A percentile compares a stretch with the other conserved stretches of the same genome.
phyloP scores from a whole-genome alignment of 2,329 filamentous ascomycete genomes.

The Aaosphaeria arxii region DNA sequence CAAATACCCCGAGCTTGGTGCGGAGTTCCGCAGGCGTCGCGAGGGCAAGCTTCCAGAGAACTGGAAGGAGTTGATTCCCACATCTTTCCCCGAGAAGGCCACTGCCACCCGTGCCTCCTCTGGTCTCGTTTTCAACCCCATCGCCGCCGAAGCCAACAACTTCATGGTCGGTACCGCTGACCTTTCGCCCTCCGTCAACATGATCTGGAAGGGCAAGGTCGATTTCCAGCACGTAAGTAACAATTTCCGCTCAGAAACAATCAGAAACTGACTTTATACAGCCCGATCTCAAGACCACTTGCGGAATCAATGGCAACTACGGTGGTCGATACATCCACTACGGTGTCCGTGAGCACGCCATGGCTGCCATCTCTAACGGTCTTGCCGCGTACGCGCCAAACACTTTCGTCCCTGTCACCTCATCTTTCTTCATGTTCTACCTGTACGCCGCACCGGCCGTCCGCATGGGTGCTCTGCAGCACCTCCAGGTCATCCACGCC shows the following conservation, averaged over 20 bases:
- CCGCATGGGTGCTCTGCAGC: constrained; percentile 59
- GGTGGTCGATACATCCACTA: constrained; percentile 51
- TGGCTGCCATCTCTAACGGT: constrained; percentile 48
- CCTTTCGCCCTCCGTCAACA: constrained; percentile 51
- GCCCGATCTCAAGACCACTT: constrained; percentile 32
- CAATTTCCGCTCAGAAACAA: constrained; percentile 4
- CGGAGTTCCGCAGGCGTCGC: constrained; percentile 48
- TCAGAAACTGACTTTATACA: constrained; percentile 11
- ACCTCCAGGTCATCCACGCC: constrained; percentile 57
- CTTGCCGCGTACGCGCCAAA: constrained; percentile 53
- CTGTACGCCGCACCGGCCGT: constrained; percentile 57
- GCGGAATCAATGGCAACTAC: constrained; percentile 55
- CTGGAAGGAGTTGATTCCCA: constrained; percentile 52
- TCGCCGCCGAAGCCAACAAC: constrained; percentile 78
- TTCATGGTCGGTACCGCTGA: constrained; percentile 76
- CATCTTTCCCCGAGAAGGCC: constrained; percentile 45
- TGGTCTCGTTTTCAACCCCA: constrained; percentile 52
- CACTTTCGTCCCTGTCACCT: constrained; percentile 46
- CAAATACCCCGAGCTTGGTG: constrained; percentile 49
- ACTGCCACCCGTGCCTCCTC: constrained; percentile 52
- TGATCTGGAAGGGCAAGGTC: constrained; percentile 53
- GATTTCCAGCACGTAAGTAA: constrained; percentile 51
- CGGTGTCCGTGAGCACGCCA: constrained; percentile 37
- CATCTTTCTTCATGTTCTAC: constrained; percentile 65
- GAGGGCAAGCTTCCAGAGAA: constrained; percentile 48